Conservation (phyloP, 257 asterid species). For the Solanum arcanum region DNA sequence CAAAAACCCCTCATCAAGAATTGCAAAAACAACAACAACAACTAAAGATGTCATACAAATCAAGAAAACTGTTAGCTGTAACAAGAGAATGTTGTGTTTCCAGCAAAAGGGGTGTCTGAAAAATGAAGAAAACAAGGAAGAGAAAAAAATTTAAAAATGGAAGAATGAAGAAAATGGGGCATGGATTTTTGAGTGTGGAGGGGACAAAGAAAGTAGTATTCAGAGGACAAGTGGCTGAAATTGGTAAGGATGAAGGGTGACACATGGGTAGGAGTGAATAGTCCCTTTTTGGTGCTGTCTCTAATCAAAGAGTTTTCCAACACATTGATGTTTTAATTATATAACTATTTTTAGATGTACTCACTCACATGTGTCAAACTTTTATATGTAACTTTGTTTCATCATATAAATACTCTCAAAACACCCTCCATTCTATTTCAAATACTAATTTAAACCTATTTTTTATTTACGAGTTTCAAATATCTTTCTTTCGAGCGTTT, state of each 20-base stretch:
- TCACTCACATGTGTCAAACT: background rate
- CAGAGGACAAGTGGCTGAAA: slow-evolving; percentile 54
- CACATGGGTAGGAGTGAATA: slow-evolving; percentile 56
- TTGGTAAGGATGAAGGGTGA: slow-evolving; percentile 20
- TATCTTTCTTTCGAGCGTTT: background rate
- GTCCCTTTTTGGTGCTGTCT: slow-evolving; percentile 37
- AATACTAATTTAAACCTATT: background rate
- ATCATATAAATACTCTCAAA: background rate
- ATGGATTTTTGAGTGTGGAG: background rate
- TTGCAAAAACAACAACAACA: background rate
- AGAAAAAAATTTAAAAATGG: background rate
- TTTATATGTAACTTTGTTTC: background rate
- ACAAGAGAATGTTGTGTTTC: background rate
- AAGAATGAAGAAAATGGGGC: slow-evolving; percentile 18
- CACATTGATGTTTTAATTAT: background rate
- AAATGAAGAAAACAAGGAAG: slow-evolving; percentile 5
- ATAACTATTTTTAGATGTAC: background rate
- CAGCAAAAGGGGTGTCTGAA: background rate
- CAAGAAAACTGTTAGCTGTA: background rate
- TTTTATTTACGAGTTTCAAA: background rate
- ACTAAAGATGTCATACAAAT: background rate
- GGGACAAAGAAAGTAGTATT: slow-evolving; percentile 9
- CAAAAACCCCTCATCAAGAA: background rate
- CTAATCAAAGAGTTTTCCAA: slow-evolving; percentile 12
- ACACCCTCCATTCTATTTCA: background rate